Evolutionary conservation across 495 filamentous ascomycete genomes (phyloP).

Genomic region (Sphaerosporella brunnea): DNA sequence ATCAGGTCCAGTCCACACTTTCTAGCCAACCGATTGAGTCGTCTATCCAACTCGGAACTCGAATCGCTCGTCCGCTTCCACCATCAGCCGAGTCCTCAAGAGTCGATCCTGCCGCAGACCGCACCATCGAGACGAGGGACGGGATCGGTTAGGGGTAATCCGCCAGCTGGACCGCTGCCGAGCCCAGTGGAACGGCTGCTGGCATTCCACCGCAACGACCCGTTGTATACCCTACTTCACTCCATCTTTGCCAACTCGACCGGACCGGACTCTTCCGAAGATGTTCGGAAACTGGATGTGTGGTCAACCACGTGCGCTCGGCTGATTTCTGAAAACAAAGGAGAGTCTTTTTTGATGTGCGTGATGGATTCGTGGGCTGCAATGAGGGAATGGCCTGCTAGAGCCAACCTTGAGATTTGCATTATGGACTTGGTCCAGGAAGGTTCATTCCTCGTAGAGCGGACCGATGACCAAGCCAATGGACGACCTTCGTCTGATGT

Average conservation of each 20-base stretch:
- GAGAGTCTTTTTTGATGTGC: constrained; percentile 47
- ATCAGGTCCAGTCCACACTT: constrained; percentile 76
- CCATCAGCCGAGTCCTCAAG: constrained; percentile 56
- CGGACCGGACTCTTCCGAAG: constrained; percentile 57
- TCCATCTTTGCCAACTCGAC: constrained; percentile 77
- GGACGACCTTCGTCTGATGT: constrained; percentile 27
- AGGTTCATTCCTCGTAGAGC: constrained; percentile 74
- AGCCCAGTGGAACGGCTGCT: constrained; percentile 51
- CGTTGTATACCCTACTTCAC: constrained; percentile 68
- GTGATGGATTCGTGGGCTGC: constrained; percentile 71
- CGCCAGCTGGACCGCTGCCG: constrained; percentile 30
- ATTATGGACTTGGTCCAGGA: constrained; percentile 85
- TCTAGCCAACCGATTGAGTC: constrained; percentile 58
- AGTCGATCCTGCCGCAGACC: constrained; percentile 61
- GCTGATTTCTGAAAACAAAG: constrained; percentile 43
- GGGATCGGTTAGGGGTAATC: constrained; percentile 23
- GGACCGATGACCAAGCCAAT: constrained; percentile 42
- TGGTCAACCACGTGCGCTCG: constrained; percentile 81
- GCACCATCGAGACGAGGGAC: constrained; percentile 38
- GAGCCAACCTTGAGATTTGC: constrained; percentile 75
- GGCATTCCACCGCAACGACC: constrained; percentile 75
- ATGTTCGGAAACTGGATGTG: constrained; percentile 52
- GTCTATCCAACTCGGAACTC: constrained; percentile 55
- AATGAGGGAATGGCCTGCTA: constrained; percentile 76
- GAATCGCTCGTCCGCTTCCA: constrained; percentile 55